Base-by-base conservation (phyloP, 2,329 filamentous ascomycete species). In the Xylaria sp. region DNA sequence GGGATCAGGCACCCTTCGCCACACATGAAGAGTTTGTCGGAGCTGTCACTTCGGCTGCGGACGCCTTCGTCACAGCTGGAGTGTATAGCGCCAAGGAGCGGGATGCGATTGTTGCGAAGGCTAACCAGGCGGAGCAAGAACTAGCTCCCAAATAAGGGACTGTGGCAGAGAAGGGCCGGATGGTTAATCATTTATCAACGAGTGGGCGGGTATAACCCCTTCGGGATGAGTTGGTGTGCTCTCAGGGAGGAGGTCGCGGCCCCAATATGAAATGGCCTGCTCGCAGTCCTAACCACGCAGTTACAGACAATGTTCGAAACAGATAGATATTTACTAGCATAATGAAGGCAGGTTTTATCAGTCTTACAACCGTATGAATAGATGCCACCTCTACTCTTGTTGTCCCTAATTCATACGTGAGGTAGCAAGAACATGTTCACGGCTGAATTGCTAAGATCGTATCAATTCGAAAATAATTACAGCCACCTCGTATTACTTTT, bases 1-100 rank as follows among this genome's bases (percentile, higher is more conserved):
- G 76, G 76, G 76, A 77, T 33, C 59, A 69, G 45, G 73, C 76
- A 36, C 76, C 76, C n/a, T 77, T 78, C 51, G 68, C 45, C 0
- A 63, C 68, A 13, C 75, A 77, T 15, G 67, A 58, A 10, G 66
- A 31, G 2, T 77, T 77, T 33, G 72, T 77, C 3, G 56, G 69
- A 39, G 64, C 69, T 9, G 74, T 77, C 9, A 64, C 63, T 2
- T 61, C 63, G 0, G 58, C 61, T 6, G 75, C 70, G 22, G 71
- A 69, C 5, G 45, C 55, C 29, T 76, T 77, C 44, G 75, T 76
- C 2, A 38, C n/a, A 17, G 69, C 68, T 5, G 71, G 70, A 0
- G 68, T 75, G 31, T 77, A 75, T 55, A 71, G 69, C 10, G 55
- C 60, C 0, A 42, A 69, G 33, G 75, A 77, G 58, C 45, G 72